Percentiles rank a stretch among this genome's conserved stretches.
These are phyloP conservation scores for Sporothrix globosa DNA, from an alignment of 2,329 filamentous ascomycete species.

Conservation along the genomic window DNA sequence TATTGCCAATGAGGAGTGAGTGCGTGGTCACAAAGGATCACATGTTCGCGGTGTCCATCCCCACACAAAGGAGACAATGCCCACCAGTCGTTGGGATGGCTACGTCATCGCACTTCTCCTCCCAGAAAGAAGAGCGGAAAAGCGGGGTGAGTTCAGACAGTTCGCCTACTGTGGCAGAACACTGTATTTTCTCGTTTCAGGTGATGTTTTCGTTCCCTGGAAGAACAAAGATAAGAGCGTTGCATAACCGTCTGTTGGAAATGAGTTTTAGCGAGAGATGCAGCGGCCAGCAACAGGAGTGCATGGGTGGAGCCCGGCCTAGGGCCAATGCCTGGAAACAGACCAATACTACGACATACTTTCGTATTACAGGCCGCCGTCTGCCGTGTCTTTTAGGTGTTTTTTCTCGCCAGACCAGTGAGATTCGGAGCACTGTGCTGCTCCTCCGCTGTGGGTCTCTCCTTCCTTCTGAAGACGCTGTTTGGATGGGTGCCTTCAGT, in stretches of 20 bases:
- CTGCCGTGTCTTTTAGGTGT: background rate
- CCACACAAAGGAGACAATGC: slow-evolving; percentile 14
- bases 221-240: slow-evolving; percentile 3
- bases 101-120: slow-evolving; percentile 21
- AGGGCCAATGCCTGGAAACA: slow-evolving; percentile 25
- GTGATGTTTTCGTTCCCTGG: background rate
- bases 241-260: background rate
- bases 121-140: background rate
- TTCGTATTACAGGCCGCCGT: background rate
- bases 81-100: background rate
- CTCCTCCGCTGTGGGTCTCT: background rate
- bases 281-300: slow-evolving; percentile 26
- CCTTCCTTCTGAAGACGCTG: slow-evolving; percentile 3
- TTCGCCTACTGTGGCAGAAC: background rate
- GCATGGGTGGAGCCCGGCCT: slow-evolving; percentile 15
- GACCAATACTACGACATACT: background rate
- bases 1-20: too few species aligned
- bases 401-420: slow-evolving; percentile 8
- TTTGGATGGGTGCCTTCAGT: background rate
- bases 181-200: slow-evolving; percentile 18
- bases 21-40: background rate
- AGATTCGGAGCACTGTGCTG: slow-evolving; percentile 19
- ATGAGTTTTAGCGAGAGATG: slow-evolving; percentile 36
- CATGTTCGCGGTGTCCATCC: background rate
- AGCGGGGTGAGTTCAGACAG: slow-evolving; percentile 7